These are phyloP conservation scores for Lactifluus subvellereus DNA, from an alignment of 768 basidiomycete genomes.

Conservation along the genomic window DNA sequence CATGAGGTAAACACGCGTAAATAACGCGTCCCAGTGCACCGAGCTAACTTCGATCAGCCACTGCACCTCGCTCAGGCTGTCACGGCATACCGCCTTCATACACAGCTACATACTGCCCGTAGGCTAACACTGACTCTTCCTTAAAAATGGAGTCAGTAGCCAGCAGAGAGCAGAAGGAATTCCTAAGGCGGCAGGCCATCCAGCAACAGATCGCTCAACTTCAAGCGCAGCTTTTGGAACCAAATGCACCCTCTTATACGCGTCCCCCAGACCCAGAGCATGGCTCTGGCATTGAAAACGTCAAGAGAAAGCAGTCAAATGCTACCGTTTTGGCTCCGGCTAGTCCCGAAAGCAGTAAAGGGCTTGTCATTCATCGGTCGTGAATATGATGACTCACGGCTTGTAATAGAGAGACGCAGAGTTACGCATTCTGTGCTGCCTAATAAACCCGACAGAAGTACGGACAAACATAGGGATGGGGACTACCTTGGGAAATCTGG, in stretches of 20 bases:
- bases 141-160: conserved; percentile 51
- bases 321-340: conserved; percentile 43
- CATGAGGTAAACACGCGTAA: conserved; percentile 25
- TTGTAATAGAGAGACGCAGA: conserved; percentile 41
- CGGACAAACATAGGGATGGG: conserved; percentile 6
- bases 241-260: conserved; percentile 27
- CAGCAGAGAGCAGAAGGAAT: conserved; percentile 36
- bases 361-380: neutral
- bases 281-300: conserved; percentile 30
- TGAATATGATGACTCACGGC: conserved; percentile 1
- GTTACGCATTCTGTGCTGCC: conserved; percentile 15
- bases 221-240: conserved; percentile 46
- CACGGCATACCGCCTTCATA: neutral
- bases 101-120: neutral
- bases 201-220: conserved; percentile 49
- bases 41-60: neutral
- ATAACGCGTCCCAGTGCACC: conserved; percentile 24
- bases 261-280: conserved; percentile 28
- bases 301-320: conserved; percentile 44
- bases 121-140: neutral
- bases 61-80: neutral
- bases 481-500: neutral
- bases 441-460: neutral
- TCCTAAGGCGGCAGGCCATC: conserved; percentile 43
- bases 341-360: conserved; percentile 66